These are phyloP conservation scores for Clarireedia paspali DNA, from an alignment of 2,329 filamentous ascomycete species.

Conservation along the genomic window DNA sequence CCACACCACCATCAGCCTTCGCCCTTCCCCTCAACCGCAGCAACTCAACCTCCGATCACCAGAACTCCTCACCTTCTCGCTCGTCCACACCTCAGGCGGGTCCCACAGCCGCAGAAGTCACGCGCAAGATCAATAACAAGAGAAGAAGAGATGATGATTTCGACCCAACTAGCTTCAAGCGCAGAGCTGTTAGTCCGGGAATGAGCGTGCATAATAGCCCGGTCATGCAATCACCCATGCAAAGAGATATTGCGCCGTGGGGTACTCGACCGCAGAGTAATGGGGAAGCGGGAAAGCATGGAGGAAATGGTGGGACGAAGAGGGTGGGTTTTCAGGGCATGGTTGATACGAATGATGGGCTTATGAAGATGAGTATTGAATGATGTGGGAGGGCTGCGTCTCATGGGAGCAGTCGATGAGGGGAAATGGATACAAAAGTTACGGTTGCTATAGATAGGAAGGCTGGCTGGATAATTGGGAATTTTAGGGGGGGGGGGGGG, in stretches of 20 bases:
- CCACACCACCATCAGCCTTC: slow-evolving; percentile 27
- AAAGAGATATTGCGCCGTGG: slow-evolving; percentile 64
- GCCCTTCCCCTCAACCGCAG: slow-evolving; percentile 5
- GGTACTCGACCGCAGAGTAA: slow-evolving; percentile 60
- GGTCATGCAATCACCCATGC: slow-evolving; percentile 74
- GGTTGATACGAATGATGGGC: slow-evolving; percentile 87
- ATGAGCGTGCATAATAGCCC: slow-evolving; percentile 89
- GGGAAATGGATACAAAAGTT: too few relatives aligned
- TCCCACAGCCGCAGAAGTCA: slow-evolving; percentile 66
- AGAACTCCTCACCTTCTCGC: slow-evolving; percentile 25
- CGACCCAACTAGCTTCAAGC: slow-evolving; percentile 80
- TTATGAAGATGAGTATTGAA: slow-evolving; percentile 97
- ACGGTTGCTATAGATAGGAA: too few relatives aligned
- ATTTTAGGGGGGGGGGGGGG: too few relatives aligned
- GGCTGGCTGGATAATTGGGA: too few relatives aligned
- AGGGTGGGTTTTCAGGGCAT: slow-evolving; percentile 83
- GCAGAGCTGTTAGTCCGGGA: slow-evolving; percentile 83
- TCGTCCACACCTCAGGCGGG: slow-evolving; percentile 31
- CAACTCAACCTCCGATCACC: slow-evolving; percentile 16
- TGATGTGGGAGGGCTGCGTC: slow-evolving; percentile 30
- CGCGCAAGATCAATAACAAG: slow-evolving; percentile 70
- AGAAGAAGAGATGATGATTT: slow-evolving; percentile 88
- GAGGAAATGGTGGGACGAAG: slow-evolving; percentile 27
- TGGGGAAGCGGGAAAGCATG: slow-evolving; percentile 38
- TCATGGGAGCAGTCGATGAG: too few relatives aligned